phyloP scores from a whole-genome alignment of 2,329 filamentous ascomycete species.

The Epichloe hybrida region DNA sequence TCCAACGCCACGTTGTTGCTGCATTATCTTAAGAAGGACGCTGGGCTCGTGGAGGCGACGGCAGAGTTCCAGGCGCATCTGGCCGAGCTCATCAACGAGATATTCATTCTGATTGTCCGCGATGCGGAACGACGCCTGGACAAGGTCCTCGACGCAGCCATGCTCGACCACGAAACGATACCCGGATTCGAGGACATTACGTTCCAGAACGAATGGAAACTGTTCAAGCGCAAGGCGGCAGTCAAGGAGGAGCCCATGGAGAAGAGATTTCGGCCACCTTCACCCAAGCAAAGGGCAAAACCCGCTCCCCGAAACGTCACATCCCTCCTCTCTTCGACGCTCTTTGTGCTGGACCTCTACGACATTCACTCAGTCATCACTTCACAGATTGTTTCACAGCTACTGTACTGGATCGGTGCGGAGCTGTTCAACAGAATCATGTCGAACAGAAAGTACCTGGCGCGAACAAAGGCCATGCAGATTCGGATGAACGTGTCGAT shows the following conservation, averaged over 20 bases:
- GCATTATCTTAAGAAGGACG: conserved; percentile 93
- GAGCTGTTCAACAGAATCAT: conserved; percentile 98
- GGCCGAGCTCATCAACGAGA: conserved; percentile 91
- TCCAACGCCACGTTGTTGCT: conserved; percentile 92
- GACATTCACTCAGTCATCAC: conserved; percentile 96
- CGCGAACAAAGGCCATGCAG: conserved; percentile 97
- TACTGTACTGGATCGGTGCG: conserved; percentile 91
- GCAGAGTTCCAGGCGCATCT: conserved; percentile 85
- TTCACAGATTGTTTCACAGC: conserved; percentile 78
- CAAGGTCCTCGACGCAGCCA: conserved; percentile 82
- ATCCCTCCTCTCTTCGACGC: conserved; percentile 82
- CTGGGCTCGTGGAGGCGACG: conserved; percentile 66
- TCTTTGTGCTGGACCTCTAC: conserved; percentile 97
- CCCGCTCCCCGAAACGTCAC: conserved; percentile 90
- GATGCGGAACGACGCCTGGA: conserved; percentile 93
- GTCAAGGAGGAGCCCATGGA: conserved; percentile 82
- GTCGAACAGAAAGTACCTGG: conserved; percentile 87
- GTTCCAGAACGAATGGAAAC: conserved; percentile 97
- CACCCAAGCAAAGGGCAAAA: conserved; percentile 83
- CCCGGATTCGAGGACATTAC: conserved; percentile 93
- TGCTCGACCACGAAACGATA: conserved; percentile 97
- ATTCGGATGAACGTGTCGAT: conserved; percentile 97
- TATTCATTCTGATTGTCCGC: conserved; percentile 92
- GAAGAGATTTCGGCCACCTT: conserved; percentile 83
- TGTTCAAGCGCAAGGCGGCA: conserved; percentile 84